Evolutionary conservation across 345 rosid species (phyloP), one percentile per base, ranked within the genome.

Genomic region (Lumnitzera littorea): DNA sequence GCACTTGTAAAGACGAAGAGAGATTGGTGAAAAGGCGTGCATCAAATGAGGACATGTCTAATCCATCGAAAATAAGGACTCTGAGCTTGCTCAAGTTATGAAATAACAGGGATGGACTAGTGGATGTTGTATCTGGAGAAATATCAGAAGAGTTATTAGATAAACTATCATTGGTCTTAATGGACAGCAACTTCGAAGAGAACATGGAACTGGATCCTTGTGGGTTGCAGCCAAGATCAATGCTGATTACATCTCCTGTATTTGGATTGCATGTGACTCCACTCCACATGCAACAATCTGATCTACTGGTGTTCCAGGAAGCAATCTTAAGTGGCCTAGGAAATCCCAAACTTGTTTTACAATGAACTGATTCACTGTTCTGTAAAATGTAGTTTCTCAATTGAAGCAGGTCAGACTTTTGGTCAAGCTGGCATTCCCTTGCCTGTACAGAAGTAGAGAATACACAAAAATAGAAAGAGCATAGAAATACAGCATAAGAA

Each of bases 221-320:
- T n/a, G 20, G 46, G 17, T 55, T 3, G 47, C 8, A 6, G 14
- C 1, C 25, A 11, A 67, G 62, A 15, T 54, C n/a, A 58, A 67
- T 56, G 52, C 24, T 20, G 14, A 63, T 58, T 0, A 72, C 76
- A 0, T 43, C 11, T 2, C 72, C 65, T 0, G 76, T 57, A 46
- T 36, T 55, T 2, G 3, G 16, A 53, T 67, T 51, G 68, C 72
- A 72, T 15, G 11, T 53, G 62, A 72, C n/a, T 4, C 76, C 76
- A 12, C 12, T 46, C 58, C 58, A 55, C 12, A 20, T 25, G 46
- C 58, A 55, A 29, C 46, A 55, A 55, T 55, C 58, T 12, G 43
- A 36, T 36, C 8, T 2, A 13, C 16, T 46, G 0, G 17, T 15
- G 12, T 55, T 55, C 58, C 58, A 29, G 58, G 58, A 55, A 55